Base-by-base conservation (phyloP, 2,329 filamentous ascomycete genomes). In the Fusarium lateritium region DNA sequence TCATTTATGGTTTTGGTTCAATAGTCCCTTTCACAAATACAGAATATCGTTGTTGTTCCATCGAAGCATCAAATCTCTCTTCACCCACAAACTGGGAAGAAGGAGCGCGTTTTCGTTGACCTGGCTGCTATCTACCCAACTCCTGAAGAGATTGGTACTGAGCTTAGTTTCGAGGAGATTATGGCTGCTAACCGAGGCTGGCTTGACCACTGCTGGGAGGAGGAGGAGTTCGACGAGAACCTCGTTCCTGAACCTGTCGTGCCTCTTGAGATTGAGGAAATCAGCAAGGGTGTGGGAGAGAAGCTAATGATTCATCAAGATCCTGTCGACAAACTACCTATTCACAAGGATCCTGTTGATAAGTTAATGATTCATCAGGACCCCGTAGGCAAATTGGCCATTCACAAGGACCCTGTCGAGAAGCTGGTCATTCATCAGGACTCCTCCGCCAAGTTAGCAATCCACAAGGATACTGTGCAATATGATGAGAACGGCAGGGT, bases 141-240 rank as follows among this genome's bases (percentile, higher is more conserved):
- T 39, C 88, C 89, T 22, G 87, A 91, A 45, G 87, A 92, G 63
- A 86, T 89, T 2, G 89, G 88, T 5, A 89, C 89, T 33, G 95
- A 98, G 79, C 86, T 92, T 65, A 95, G 93, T 75, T 97, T 98
- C 76, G 96, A 99, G 77, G 96, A 99, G 80, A 82, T 99, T 22
- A 89, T 94, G 81, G 95, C 95, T 31, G 86, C 86, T 42, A 89
- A 89, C 70, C 87, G 92, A 58, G 95, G 95, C 1, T 90, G 89
- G 83, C 80, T 92, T 34, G 82, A 88, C 67, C 83, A 83, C 45
- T 80, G 83, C 19, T 92, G 88, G 88, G 81, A 85, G 26, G 81
- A 84, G 7, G 81, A 84, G 50, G 43, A 68, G 31, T 70, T 80
- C 45, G 77, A 78, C 31, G 76, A 79, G 44, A 81, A 75, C 28